phyloP scores from a whole-genome alignment of 345 rosid genomes.

The Anacardium occidentale region DNA sequence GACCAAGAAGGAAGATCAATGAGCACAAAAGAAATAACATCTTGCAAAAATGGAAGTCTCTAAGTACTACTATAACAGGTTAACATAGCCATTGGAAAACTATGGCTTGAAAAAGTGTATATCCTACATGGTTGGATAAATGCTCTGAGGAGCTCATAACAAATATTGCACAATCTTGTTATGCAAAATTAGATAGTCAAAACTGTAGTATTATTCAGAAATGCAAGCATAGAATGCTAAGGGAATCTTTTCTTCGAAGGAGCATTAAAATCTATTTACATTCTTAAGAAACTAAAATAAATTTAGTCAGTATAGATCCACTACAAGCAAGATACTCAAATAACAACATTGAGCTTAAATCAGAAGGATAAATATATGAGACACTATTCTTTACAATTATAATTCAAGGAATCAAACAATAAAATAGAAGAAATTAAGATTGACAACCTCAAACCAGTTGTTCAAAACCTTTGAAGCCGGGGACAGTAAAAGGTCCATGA shows the following conservation, averaged over 20 bases:
- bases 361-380: background rate
- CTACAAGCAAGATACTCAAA: background rate
- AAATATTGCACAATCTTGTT: background rate
- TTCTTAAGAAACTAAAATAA: background rate
- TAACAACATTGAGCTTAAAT: background rate
- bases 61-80: background rate
- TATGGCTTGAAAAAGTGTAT: background rate
- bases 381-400: background rate
- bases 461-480: constrained; percentile 84
- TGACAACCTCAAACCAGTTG: constrained; percentile 88
- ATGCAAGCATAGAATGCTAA: background rate
- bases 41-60: background rate
- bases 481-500: constrained; percentile 74
- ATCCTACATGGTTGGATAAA: background rate
- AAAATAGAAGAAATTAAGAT: constrained; percentile 4
- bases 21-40: background rate
- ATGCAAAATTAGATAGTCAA: background rate
- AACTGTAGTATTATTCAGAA: background rate
- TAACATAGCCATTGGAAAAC: background rate
- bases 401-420: background rate
- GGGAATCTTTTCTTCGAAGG: background rate
- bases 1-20: constrained; percentile 4
- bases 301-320: background rate
- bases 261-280: background rate
- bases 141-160: background rate